These are phyloP conservation scores for Hymenoscyphus linearis DNA, from an alignment of 2,329 filamentous ascomycete genomes.

Conservation along the genomic window DNA sequence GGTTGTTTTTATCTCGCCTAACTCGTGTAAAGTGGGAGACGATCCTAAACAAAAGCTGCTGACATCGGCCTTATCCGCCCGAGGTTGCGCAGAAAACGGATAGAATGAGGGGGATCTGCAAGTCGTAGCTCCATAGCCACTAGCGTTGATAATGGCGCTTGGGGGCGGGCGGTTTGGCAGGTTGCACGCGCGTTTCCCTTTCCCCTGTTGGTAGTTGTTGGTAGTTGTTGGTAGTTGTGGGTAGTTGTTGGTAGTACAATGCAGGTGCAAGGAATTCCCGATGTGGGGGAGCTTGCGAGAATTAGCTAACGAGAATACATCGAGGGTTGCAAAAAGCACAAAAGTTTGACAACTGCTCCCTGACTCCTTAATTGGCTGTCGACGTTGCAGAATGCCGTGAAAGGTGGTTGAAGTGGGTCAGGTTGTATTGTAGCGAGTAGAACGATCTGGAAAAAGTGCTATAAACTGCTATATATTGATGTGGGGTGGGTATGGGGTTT, in stretches of 20 bases:
- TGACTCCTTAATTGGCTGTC: not conserved
- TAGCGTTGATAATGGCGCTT: not conserved
- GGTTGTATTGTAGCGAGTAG: not conserved
- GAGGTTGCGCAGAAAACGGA: not conserved
- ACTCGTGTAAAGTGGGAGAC: not conserved
- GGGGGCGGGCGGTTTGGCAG: not conserved
- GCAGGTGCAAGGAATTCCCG: not conserved
- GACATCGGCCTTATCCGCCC: not conserved
- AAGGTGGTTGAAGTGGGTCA: not conserved
- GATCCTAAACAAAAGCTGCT: not conserved
- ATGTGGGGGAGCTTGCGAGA: conserved; percentile 5
- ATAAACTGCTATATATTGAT: too few species aligned
- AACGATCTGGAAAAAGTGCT: not conserved
- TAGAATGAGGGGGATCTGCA: not conserved
- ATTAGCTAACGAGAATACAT: conserved; percentile 1
- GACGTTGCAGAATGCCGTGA: conserved; percentile 2
- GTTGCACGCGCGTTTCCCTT: not conserved
- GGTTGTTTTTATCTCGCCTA: not conserved
- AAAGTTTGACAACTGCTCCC: not conserved
- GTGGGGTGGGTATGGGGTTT: too few species aligned
- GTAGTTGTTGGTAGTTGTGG: not conserved
- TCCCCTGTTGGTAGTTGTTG: not conserved
- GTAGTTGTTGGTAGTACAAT: not conserved
- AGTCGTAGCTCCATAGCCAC: not conserved
- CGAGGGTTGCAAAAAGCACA: not conserved